Percentiles rank a stretch among this genome's conserved stretches.
Conservation (phyloP, 140 eudicot genomes). For the Ambrosia hybrid region DNA sequence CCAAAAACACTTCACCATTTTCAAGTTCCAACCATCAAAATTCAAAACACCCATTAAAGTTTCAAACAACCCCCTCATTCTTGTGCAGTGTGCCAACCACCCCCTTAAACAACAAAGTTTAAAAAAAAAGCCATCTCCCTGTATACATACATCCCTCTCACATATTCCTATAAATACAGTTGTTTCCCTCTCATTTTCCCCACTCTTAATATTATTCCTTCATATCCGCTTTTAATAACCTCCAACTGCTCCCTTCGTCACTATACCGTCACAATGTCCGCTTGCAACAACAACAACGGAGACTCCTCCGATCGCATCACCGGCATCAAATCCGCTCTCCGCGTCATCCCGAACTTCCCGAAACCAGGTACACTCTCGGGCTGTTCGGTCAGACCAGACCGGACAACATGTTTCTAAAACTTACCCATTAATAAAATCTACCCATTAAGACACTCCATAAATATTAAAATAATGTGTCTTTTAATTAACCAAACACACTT, state of each 20-base stretch:
- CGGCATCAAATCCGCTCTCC: slow-evolving; percentile 70
- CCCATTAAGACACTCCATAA: too few relatives aligned
- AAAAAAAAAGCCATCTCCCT: background rate
- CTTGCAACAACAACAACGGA: slow-evolving; percentile 32
- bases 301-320: slow-evolving; percentile 54
- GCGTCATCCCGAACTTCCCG: slow-evolving; percentile 95
- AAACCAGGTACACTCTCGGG: slow-evolving; percentile 62
- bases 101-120: slow-evolving; percentile 21
- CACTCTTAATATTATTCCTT: slow-evolving; percentile 8
- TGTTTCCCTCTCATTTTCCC: slow-evolving; percentile 40
- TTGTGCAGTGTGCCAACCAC: slow-evolving; percentile 14
- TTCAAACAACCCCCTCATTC: background rate
- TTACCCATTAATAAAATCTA: too few relatives aligned
- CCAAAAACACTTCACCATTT: background rate
- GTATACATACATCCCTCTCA: background rate
- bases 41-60: background rate
- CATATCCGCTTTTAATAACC: slow-evolving; percentile 13
- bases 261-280: slow-evolving; percentile 45
- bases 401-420: too few relatives aligned
- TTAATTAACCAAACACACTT: too few relatives aligned
- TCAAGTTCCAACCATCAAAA: too few relatives aligned
- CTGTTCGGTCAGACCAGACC: too few relatives aligned
- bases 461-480: too few relatives aligned
- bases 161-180: slow-evolving; percentile 39
- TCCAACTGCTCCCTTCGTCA: slow-evolving; percentile 24